A percentile compares a stretch with the other conserved stretches of the same genome.
Conservation (phyloP, 192 early-diverging fungal species). For the Chytriomyces sp. region DNA sequence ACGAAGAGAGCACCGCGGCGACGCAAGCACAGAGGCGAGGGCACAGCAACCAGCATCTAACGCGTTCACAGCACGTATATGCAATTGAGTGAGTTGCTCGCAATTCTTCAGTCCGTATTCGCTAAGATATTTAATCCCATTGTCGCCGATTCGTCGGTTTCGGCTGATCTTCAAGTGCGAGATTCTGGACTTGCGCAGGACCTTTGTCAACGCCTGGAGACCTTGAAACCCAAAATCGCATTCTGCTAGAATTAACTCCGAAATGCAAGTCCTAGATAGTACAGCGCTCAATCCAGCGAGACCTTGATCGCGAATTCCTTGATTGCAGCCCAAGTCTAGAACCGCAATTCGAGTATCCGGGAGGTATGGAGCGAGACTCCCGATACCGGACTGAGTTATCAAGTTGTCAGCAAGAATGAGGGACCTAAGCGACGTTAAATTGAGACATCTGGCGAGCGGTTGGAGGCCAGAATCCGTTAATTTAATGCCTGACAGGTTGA, state of each 20-base stretch:
- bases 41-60: constrained; percentile 9
- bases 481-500: constrained; percentile 6
- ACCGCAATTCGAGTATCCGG: not conserved
- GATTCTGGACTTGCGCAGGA: not conserved
- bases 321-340: constrained; percentile 3
- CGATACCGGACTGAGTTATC: constrained; percentile 8
- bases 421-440: not conserved
- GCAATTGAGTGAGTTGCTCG: not conserved
- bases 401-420: constrained; percentile 12
- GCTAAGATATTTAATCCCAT: not conserved
- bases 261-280: not conserved
- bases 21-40: not conserved
- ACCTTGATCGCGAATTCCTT: constrained; percentile 5
- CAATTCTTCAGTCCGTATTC: not conserved
- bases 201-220: not conserved
- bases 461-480: not conserved
- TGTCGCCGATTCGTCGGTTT: constrained; percentile 10
- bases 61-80: not conserved
- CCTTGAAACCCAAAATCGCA: constrained; percentile 19
- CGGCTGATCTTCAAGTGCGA: not conserved
- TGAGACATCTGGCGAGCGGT: not conserved
- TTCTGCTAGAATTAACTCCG: not conserved
- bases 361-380: not conserved
- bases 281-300: not conserved
- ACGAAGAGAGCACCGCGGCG: not conserved